phyloP scores from a whole-genome alignment of 2,329 filamentous ascomycete genomes.

The Epichloe elymi region DNA sequence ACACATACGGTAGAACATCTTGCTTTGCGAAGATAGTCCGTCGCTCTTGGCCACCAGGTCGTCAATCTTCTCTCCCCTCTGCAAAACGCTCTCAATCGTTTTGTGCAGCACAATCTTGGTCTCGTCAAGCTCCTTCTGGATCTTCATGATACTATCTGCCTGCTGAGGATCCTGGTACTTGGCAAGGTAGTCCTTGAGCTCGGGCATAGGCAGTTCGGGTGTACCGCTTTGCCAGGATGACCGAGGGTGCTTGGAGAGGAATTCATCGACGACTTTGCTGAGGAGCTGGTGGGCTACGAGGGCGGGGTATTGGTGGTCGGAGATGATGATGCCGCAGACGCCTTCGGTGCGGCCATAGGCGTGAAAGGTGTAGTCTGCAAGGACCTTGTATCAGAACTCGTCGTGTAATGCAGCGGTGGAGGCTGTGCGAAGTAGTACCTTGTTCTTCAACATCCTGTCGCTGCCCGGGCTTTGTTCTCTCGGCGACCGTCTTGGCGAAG shows the following conservation, averaged over 20 bases:
- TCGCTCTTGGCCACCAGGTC: constrained; percentile 88
- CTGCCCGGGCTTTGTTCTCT: constrained; percentile 68
- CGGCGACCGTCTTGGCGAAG: constrained; percentile 77
- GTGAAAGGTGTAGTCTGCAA: constrained; percentile 57
- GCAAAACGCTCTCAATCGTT: constrained; percentile 77
- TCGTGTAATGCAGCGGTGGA: too few species aligned
- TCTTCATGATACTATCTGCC: constrained; percentile 87
- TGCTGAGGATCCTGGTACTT: constrained; percentile 77
- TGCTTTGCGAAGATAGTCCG: constrained; percentile 78
- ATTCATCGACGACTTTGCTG: constrained; percentile 78
- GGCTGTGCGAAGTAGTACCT: constrained; percentile 31
- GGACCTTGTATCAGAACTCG: background rate
- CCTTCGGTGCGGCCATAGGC: constrained; percentile 64
- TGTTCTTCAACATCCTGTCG: constrained; percentile 78
- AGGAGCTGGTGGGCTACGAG: constrained; percentile 78
- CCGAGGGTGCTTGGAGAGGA: constrained; percentile 61
- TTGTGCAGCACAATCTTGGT: constrained; percentile 96
- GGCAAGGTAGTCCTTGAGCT: constrained; percentile 61
- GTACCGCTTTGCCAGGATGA: constrained; percentile 48
- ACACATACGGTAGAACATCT: constrained; percentile 83
- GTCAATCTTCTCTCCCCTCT: constrained; percentile 94
- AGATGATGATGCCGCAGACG: constrained; percentile 64
- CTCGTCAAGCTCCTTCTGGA: constrained; percentile 92
- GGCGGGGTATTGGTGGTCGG: constrained; percentile 60
- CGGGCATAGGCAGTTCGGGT: constrained; percentile 48